Base-by-base conservation (phyloP, 2,329 filamentous ascomycete species). In the Aspergillus sp. region DNA sequence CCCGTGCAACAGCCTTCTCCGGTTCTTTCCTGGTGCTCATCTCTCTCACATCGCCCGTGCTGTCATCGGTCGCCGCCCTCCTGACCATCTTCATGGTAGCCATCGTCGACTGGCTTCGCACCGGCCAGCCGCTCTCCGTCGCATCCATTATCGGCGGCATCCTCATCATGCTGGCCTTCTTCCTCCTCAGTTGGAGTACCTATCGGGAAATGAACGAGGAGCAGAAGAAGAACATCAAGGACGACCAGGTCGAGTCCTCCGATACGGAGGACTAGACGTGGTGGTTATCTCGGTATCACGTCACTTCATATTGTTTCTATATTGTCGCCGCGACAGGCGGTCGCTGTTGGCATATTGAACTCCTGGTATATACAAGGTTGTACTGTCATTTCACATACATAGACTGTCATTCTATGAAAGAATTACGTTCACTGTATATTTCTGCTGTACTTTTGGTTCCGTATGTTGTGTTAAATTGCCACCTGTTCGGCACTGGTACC, bases 1-100 rank as follows among this genome's bases (percentile, higher is more conserved):
- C 11, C 44, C 34, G 40, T 45, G 7, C 25, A 13, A 49, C 45
- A 79, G 80, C 85, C 0, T 99, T 99, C 69, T 94, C 91, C 10
- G 94, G 94, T 20, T 90, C 87, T 17, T 97, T 97, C 78, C 81
- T 97, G 6, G 88, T 96, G 31, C 81, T 99, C 49, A 97, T 99
- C 66, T 91, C 87, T 14, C 81, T 99, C 23, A 99, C 94, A 0
- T 93, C 88, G 16, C 94, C 94, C 0, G 94, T 99, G 2, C 79
- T 99, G 4, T 93, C 88, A 53, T 95, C 89, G 16, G 94, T 99
- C 10, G 94, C 94, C 1, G 91, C 93, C 2, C 82, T 99, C 5
- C 79, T 99, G 44, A 99, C 94, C 19, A 99, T 99, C 60, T 97
- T 99, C 79, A 84, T 97, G 55, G 94, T 99, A 5, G 94, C 93